Percentiles rank a stretch among this genome's conserved stretches.
These are phyloP conservation scores for Glarea lozoyensis DNA, from an alignment of 495 filamentous ascomycete genomes.

Conservation along the genomic window DNA sequence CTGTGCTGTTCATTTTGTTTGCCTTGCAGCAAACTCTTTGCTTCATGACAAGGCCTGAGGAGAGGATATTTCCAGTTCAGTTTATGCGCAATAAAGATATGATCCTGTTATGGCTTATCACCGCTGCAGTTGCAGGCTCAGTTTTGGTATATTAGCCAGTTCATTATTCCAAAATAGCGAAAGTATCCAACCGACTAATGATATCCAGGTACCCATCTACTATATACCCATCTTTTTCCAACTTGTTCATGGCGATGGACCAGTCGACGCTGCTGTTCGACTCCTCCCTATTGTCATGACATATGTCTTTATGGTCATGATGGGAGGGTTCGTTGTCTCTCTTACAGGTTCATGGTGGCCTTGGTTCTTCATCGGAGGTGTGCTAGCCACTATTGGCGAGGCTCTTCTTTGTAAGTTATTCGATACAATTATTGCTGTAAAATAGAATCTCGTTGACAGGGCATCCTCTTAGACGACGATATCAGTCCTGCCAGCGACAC, in stretches of 20 bases:
- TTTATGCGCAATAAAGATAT: conserved; percentile 29
- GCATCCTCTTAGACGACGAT: too few relatives aligned
- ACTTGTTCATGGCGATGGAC: conserved; percentile 30
- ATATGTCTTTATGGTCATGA: conserved; percentile 24
- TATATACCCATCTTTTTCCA: conserved; percentile 44
- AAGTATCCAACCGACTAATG: too few relatives aligned
- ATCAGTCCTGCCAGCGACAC: too few relatives aligned
- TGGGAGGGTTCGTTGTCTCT: conserved; percentile 42
- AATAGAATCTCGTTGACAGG: too few relatives aligned
- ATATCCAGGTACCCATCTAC: conserved; percentile 35
- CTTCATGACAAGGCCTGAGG: conserved; percentile 35
- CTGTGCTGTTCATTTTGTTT: conserved; percentile 37
- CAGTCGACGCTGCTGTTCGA: conserved; percentile 30
- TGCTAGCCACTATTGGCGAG: conserved; percentile 37
- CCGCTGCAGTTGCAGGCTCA: too few relatives aligned
- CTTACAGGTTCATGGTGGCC: conserved; percentile 44
- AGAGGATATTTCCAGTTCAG: conserved; percentile 45
- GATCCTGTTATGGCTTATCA: conserved; percentile 32
- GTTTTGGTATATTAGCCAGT: too few relatives aligned
- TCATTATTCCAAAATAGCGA: too few relatives aligned
- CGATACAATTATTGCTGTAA: too few relatives aligned
- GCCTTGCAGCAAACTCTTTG: conserved; percentile 34
- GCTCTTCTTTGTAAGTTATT: too few relatives aligned
- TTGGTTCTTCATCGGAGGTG: conserved; percentile 38
- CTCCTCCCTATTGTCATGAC: conserved; percentile 31